These are phyloP conservation scores for Thuja plicata DNA, from an alignment of 83 land plant genomes.

Conservation along the genomic window DNA sequence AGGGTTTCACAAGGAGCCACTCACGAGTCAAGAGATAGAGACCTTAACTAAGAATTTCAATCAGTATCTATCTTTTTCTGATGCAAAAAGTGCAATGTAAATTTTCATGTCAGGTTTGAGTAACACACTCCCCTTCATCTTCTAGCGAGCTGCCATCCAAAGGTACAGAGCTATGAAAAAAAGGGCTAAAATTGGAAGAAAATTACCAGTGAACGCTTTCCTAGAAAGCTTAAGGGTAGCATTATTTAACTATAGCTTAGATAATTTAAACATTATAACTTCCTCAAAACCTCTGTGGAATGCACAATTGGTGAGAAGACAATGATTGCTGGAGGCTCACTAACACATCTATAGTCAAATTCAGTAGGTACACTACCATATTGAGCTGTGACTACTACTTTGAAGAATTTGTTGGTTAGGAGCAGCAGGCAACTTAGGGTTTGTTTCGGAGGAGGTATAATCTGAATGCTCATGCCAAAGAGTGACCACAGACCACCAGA, in stretches of 20 bases:
- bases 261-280: neutral
- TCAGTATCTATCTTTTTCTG: neutral
- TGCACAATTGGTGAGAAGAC: neutral
- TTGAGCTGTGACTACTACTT: neutral
- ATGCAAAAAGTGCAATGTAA: neutral
- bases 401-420: neutral
- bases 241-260: neutral
- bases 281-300: neutral
- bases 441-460: neutral
- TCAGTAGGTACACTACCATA: neutral
- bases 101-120: neutral
- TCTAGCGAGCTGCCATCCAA: neutral
- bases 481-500: neutral
- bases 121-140: neutral
- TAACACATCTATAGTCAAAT: neutral
- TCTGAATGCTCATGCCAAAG: neutral
- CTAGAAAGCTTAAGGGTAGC: neutral
- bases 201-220: neutral
- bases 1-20: neutral
- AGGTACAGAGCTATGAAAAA: neutral
- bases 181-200: neutral
- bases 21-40: neutral
- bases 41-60: neutral
- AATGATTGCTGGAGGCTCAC: neutral
- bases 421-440: neutral